Conservation (phyloP, 345 rosid species). For the Eutrema yunnanense region DNA sequence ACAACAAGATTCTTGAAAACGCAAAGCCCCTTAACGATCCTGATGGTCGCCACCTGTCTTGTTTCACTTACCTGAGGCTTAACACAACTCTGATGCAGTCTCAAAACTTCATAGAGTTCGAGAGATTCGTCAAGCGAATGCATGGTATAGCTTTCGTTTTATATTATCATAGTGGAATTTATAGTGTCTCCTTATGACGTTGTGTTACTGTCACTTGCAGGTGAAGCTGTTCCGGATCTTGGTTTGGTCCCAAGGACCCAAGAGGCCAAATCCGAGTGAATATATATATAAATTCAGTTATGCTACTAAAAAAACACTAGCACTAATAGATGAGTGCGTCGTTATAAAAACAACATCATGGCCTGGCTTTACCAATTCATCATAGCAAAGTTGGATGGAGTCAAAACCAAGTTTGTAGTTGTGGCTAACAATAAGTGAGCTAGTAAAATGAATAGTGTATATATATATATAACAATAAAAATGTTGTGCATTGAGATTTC, state of each 20-base stretch:
- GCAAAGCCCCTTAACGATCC: conserved; percentile 86
- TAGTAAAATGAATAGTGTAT: conserved; percentile 12
- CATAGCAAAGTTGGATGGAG: not conserved
- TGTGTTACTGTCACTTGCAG: conserved; percentile 28
- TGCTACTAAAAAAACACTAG: not conserved
- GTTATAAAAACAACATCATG: not conserved
- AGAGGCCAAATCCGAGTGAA: conserved; percentile 12
- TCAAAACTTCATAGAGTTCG: conserved; percentile 65
- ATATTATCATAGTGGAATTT: not conserved
- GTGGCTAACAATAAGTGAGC: not conserved
- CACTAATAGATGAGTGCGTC: not conserved
- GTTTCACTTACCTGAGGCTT: conserved; percentile 86
- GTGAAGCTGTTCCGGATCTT: conserved; percentile 40
- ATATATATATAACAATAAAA: not conserved
- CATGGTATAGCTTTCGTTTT: conserved; percentile 46
- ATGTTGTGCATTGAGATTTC: not conserved
- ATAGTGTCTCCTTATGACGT: not conserved
- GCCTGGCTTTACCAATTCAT: not conserved
- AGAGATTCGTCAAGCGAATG: conserved; percentile 84
- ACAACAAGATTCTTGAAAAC: conserved; percentile 77
- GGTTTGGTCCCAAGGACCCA: conserved; percentile 23
- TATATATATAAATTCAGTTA: not conserved
- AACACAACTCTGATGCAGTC: conserved; percentile 49
- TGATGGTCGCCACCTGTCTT: conserved; percentile 78
- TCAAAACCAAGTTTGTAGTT: not conserved